Conservation (phyloP, 176 grass and related monocot species). For the Poa annua region DNA sequence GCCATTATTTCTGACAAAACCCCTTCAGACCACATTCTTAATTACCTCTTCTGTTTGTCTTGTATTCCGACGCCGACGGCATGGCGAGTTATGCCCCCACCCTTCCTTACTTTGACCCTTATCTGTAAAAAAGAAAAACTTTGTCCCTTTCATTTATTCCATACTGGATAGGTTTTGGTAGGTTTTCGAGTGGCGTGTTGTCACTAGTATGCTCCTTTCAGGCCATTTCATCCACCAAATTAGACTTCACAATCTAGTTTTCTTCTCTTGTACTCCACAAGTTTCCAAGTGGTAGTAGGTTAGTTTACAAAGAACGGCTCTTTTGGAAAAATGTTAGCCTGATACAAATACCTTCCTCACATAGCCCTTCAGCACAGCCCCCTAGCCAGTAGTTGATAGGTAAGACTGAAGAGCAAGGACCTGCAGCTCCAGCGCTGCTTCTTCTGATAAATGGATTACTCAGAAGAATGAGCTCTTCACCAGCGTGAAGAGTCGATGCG, state of each 20-base stretch:
- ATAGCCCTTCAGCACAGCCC: conserved; percentile 14
- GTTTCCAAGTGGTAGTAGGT: no score
- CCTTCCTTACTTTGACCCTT: neutral
- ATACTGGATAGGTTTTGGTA: conserved; percentile 13
- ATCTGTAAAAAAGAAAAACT: neutral
- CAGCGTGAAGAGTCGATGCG: neutral
- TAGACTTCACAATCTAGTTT: conserved; percentile 7
- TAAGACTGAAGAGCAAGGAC: neutral
- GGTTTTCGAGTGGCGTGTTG: conserved; percentile 22
- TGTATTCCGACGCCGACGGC: neutral
- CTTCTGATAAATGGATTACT: conserved; percentile 12
- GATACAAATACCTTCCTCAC: conserved; percentile 37
- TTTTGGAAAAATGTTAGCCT: neutral
- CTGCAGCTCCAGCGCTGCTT: neutral
- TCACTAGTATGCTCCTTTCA: neutral
- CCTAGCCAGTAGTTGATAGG: neutral
- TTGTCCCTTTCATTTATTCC: neutral
- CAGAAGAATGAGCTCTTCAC: conserved; percentile 32
- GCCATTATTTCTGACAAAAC: neutral
- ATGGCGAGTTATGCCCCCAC: neutral
- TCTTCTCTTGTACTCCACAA: neutral
- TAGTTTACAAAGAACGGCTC: no score
- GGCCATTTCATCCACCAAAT: neutral
- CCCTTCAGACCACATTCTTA: neutral
- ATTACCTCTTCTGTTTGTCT: neutral